Conservation (phyloP, 2,329 filamentous ascomycete genomes). For the Aspergillus melleus region DNA sequence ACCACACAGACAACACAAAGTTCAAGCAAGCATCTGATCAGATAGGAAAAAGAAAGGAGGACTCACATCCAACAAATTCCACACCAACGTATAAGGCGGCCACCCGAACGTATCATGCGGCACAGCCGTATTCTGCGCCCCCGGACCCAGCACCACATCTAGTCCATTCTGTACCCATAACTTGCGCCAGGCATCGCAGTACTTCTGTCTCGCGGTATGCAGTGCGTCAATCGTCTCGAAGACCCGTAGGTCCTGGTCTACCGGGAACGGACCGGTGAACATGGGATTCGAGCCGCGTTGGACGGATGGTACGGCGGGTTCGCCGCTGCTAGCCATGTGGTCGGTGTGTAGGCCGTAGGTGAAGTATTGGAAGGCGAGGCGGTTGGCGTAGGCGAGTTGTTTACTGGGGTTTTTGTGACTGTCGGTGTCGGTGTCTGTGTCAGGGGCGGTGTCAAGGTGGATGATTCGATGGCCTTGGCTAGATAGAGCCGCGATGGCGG, state of each 20-base stretch:
- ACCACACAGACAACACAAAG: not conserved
- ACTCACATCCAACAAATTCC: constrained; percentile 55
- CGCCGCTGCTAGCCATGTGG: constrained; percentile 41
- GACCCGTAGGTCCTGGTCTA: constrained; percentile 22
- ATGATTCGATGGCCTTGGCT: constrained; percentile 50
- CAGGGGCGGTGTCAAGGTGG: constrained; percentile 31
- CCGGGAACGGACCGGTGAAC: constrained; percentile 32
- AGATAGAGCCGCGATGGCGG: constrained; percentile 40
- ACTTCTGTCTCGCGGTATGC: constrained; percentile 37
- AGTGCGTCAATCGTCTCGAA: constrained; percentile 47
- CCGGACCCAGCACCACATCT: constrained; percentile 53
- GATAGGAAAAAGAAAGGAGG: no score
- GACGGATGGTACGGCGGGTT: constrained; percentile 48
- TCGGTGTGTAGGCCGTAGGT: constrained; percentile 23
- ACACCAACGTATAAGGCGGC: constrained; percentile 49
- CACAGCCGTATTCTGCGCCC: constrained; percentile 53
- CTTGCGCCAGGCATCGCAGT: constrained; percentile 44
- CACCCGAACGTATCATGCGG: constrained; percentile 48
- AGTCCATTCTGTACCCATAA: constrained; percentile 45
- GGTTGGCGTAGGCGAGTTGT: constrained; percentile 28
- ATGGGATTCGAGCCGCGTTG: constrained; percentile 21
- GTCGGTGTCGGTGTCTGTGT: no score
- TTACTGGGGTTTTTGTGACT: not conserved
- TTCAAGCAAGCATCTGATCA: not conserved
- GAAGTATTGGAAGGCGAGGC: constrained; percentile 46